phyloP scores from a whole-genome alignment of 1,284 basidiomycete species.

The Inonotus obliquus region DNA sequence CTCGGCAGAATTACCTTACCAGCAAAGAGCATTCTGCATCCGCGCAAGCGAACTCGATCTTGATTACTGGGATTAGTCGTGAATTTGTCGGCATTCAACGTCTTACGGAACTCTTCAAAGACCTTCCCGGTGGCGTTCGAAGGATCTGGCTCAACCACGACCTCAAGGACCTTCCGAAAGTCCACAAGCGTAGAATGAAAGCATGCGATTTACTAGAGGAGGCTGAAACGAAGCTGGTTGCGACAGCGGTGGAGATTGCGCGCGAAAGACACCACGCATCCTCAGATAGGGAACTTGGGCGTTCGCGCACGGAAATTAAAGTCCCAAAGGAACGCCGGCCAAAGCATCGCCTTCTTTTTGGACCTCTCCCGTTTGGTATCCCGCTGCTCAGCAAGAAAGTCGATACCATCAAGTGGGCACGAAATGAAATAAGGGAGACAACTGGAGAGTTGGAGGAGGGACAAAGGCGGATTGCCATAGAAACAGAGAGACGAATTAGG shows the following conservation, averaged over 20 bases:
- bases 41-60: slow-evolving; percentile 83
- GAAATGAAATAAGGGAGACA: slow-evolving; percentile 59
- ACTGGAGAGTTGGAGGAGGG: slow-evolving; percentile 47
- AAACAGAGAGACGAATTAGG: slow-evolving; percentile 24
- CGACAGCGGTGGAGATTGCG: slow-evolving; percentile 66
- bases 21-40: slow-evolving; percentile 65
- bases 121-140: slow-evolving; percentile 81
- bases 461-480: slow-evolving; percentile 29
- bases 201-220: slow-evolving; percentile 80
- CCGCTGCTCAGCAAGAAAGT: slow-evolving; percentile 79
- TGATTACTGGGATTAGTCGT: slow-evolving; percentile 86
- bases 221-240: slow-evolving; percentile 75
- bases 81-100: slow-evolving; percentile 66
- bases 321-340: slow-evolving; percentile 75
- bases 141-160: slow-evolving; percentile 90
- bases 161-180: slow-evolving; percentile 77
- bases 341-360: slow-evolving; percentile 63
- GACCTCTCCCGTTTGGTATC: slow-evolving; percentile 53
- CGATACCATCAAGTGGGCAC: slow-evolving; percentile 89
- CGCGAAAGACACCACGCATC: slow-evolving; percentile 35
- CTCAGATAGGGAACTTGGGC: neutral
- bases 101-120: slow-evolving; percentile 62
- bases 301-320: slow-evolving; percentile 44
- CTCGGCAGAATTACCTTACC: slow-evolving; percentile 84
- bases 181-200: slow-evolving; percentile 74